These are phyloP conservation scores for Backusella luteola DNA, from an alignment of 192 early-diverging fungal genomes.

Conservation along the genomic window DNA sequence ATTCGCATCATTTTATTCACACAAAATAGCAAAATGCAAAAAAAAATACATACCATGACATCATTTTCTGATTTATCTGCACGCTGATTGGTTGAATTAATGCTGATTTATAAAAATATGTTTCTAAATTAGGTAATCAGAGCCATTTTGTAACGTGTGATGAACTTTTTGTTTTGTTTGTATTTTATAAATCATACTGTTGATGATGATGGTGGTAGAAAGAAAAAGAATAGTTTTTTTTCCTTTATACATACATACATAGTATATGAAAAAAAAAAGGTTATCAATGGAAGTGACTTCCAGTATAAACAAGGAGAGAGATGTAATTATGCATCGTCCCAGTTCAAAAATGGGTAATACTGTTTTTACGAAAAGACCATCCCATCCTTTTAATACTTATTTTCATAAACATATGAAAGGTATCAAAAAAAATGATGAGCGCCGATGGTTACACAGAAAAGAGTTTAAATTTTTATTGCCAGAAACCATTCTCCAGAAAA, in stretches of 20 bases:
- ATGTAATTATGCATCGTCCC: not conserved
- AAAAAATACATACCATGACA: not conserved
- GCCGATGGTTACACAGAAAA: not conserved
- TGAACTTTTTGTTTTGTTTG: not conserved
- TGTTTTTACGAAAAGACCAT: too few species aligned
- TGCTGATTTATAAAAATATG: not conserved
- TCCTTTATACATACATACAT: too few species aligned
- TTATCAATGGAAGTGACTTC: not conserved
- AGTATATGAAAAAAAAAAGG: not conserved
- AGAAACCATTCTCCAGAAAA: too few species aligned
- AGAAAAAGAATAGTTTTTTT: not conserved
- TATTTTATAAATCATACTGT: not conserved
- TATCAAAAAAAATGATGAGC: not conserved
- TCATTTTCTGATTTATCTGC: not conserved
- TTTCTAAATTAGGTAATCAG: not conserved
- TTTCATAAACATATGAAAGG: too few species aligned
- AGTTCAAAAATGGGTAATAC: not conserved
- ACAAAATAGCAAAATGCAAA: not conserved
- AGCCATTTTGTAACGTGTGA: not conserved
- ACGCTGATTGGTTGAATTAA: not conserved
- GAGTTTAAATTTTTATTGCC: not conserved
- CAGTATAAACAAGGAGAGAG: not conserved
- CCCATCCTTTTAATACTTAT: too few species aligned
- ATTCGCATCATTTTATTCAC: not conserved
- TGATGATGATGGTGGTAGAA: not conserved